Evolutionary conservation across 176 grass and related monocot species (phyloP), one percentile per base, ranked within the genome.

Genomic region (Raddia distichophylla): DNA sequence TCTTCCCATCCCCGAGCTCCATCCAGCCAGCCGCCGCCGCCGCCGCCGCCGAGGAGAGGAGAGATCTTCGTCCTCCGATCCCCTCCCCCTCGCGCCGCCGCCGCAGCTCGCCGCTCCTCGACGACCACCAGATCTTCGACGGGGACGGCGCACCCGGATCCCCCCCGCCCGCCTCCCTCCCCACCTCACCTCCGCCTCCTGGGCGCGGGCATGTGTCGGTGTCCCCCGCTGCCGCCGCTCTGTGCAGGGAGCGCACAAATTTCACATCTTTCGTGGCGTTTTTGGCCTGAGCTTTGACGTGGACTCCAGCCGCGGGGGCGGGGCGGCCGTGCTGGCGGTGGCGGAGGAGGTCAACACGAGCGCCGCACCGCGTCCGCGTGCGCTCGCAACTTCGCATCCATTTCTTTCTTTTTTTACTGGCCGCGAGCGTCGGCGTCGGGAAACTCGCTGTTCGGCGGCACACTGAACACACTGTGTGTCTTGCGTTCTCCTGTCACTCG

Each of bases 111-210:
- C 33, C 5, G n/a, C 59, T 18, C 22, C 3, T 50, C 27, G 27
- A 27, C 55, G 17, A n/a, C 77, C 42, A 13, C 81, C 82, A 85
- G 87, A 89, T 89, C 87, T 85, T 80, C 63, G 34, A 56, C 82
- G 87, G 82, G 51, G 79, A 77, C 74, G 16, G 76, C 46, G 75
- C 27, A 34, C 42, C 76, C 78, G 82, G 87, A 89, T 89, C 87
- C 85, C 32, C 2, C 81, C 7, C 58, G 4, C 80, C 14, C 27
- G 27, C 27, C 27, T 27, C 27, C 27, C 27, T 27, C 44, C 80
- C 44, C 74, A 7, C 84, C 34, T 67, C 18, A 10, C 33, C 42
- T 50, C 69, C 46, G 17, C 33, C 42, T 50, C 69, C 46, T 17
- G 7, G 51, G 69, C 20, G 48, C 53, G 17, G 53, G 75, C 60